Evolutionary conservation across 495 filamentous ascomycete genomes (phyloP).

Genomic region (Neurospora sp.): DNA sequence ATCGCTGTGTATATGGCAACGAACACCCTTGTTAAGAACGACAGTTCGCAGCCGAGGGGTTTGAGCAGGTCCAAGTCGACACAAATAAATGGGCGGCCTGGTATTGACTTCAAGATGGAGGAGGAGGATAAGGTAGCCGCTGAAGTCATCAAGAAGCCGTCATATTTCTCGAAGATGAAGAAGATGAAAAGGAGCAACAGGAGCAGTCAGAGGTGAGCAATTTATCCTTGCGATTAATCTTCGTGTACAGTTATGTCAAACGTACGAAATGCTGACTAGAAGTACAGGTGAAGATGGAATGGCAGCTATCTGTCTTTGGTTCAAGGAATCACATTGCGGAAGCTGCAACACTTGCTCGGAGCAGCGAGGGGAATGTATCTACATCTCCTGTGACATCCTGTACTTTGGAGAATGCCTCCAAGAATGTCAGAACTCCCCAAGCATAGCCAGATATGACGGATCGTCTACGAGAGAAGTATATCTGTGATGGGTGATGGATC

Average conservation of each 20-base stretch:
- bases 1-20: too few species aligned
- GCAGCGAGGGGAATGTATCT: not conserved
- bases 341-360: not conserved
- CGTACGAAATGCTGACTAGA: not conserved
- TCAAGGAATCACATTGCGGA: not conserved
- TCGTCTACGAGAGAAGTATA: not conserved
- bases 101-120: too few species aligned
- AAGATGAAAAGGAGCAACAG: too few species aligned
- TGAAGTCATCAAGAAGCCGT: too few species aligned
- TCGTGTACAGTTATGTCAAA: not conserved
- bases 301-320: not conserved
- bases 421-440: not conserved
- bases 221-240: not conserved
- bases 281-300: not conserved
- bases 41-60: too few species aligned
- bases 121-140: too few species aligned
- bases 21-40: too few species aligned
- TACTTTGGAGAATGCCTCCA: not conserved
- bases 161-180: too few species aligned
- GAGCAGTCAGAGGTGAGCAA: not conserved
- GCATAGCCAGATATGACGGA: not conserved
- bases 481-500: not conserved
- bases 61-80: too few species aligned
- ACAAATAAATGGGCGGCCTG: too few species aligned
- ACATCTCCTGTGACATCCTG: too few species aligned